Evolutionary conservation across 2,329 filamentous ascomycete species (phyloP).

Genomic region (Trichoderma endophyticum): DNA sequence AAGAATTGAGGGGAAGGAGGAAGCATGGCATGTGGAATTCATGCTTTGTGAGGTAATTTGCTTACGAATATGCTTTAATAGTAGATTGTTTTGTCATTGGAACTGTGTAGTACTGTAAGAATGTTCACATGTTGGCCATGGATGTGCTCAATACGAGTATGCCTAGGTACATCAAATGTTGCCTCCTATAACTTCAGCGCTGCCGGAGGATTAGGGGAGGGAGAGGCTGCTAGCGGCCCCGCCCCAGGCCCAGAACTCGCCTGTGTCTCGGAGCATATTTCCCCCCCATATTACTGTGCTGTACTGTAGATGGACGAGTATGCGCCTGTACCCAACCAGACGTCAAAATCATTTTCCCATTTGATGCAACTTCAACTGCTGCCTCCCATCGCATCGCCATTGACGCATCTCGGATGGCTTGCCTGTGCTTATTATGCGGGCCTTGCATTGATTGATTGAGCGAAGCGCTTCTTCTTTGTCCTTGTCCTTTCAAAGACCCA

Average conservation of each 20-base stretch:
- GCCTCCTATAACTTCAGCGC: neutral
- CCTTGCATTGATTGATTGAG: neutral
- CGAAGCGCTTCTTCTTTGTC: neutral
- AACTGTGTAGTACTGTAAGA: neutral
- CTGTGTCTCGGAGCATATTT: neutral
- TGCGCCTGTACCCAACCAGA: neutral
- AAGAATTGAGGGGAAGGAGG: neutral
- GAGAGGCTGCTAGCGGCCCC: neutral
- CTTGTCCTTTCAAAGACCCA: neutral
- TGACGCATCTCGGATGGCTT: neutral
- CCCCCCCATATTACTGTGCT: neutral
- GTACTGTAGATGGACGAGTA: neutral
- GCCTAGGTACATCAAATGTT: neutral
- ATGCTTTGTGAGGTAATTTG: neutral
- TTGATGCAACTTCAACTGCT: neutral
- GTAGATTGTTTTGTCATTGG: neutral
- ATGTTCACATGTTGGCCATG: neutral
- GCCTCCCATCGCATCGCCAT: neutral
- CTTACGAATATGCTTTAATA: neutral
- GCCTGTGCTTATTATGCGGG: neutral
- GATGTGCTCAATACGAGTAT: neutral
- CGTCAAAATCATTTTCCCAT: neutral
- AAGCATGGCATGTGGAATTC: neutral
- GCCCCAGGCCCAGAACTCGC: neutral
- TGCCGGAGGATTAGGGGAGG: neutral